phyloP scores from a whole-genome alignment of 192 early-diverging fungal species.

The Paraglomus brasilianum region DNA sequence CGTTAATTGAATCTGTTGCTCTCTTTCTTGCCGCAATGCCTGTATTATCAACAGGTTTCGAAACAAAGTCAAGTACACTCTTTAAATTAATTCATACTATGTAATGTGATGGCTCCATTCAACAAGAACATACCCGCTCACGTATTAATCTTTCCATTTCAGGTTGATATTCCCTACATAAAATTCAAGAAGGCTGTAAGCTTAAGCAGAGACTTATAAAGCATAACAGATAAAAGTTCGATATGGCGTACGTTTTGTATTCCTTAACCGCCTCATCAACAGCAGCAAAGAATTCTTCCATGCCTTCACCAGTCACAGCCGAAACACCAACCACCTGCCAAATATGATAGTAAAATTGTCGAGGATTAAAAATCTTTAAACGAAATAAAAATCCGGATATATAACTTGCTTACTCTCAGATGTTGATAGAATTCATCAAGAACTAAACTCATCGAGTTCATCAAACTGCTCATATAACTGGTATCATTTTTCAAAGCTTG shows the following conservation, averaged over 20 bases:
- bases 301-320: slow-evolving; percentile 90
- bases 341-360: not conserved
- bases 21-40: slow-evolving; percentile 55
- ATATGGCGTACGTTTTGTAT: slow-evolving; percentile 64
- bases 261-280: slow-evolving; percentile 80
- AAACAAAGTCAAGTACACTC: not conserved
- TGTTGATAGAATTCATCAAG: slow-evolving; percentile 95
- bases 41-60: not conserved
- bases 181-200: not conserved
- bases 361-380: not conserved
- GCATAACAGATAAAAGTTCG: not conserved
- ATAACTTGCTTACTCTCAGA: slow-evolving; percentile 39
- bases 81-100: not conserved
- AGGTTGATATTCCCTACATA: slow-evolving; percentile 75
- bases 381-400: not conserved
- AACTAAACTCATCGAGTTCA: slow-evolving; percentile 94
- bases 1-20: slow-evolving; percentile 69
- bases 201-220: not conserved
- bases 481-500: slow-evolving; percentile 79
- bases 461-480: slow-evolving; percentile 88
- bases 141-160: slow-evolving; percentile 72
- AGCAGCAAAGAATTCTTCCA: slow-evolving; percentile 83
- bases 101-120: not conserved
- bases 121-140: slow-evolving; percentile 45
- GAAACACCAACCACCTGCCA: slow-evolving; percentile 78